Percentiles rank a stretch among this genome's conserved stretches.
phyloP scores from a whole-genome alignment of 2,329 filamentous ascomycete genomes.

The Lachnum nothofagi region DNA sequence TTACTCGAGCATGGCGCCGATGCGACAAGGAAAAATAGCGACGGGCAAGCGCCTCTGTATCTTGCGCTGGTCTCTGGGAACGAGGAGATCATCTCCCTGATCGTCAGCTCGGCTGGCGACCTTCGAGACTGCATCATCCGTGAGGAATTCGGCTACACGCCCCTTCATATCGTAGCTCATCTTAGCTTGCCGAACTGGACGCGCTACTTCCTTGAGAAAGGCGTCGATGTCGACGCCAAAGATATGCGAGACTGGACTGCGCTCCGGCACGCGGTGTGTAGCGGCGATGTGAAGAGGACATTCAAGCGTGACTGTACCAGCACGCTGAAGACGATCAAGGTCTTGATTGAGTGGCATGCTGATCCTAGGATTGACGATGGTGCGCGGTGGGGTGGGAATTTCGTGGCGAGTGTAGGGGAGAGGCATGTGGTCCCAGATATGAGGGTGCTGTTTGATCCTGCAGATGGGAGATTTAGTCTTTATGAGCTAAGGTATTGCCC shows the following conservation, averaged over 20 bases:
- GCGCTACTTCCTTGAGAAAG: not conserved
- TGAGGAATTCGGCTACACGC: not conserved
- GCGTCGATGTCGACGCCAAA: not conserved
- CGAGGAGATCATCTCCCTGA: not conserved
- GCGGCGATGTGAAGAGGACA: too few species aligned
- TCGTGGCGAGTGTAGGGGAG: too few species aligned
- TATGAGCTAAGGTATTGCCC: too few species aligned
- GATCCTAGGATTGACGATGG: too few species aligned
- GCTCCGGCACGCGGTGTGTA: not conserved
- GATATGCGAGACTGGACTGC: not conserved
- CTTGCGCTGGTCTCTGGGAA: not conserved
- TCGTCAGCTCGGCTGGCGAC: not conserved
- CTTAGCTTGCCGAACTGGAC: not conserved
- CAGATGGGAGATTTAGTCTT: too few species aligned
- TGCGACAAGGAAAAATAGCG: not conserved
- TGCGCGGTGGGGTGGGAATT: too few species aligned
- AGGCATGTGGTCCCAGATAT: too few species aligned
- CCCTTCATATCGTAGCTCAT: not conserved
- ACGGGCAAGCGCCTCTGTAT: not conserved
- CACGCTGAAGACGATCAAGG: too few species aligned
- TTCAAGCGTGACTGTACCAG: too few species aligned
- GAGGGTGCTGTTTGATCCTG: too few species aligned
- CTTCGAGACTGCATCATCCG: not conserved
- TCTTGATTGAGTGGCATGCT: too few species aligned
- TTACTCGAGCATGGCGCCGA: not conserved